A percentile compares a stretch with the other conserved stretches of the same genome.
Conservation (phyloP, 129 eudicot species). For the Sambucus nigra region DNA sequence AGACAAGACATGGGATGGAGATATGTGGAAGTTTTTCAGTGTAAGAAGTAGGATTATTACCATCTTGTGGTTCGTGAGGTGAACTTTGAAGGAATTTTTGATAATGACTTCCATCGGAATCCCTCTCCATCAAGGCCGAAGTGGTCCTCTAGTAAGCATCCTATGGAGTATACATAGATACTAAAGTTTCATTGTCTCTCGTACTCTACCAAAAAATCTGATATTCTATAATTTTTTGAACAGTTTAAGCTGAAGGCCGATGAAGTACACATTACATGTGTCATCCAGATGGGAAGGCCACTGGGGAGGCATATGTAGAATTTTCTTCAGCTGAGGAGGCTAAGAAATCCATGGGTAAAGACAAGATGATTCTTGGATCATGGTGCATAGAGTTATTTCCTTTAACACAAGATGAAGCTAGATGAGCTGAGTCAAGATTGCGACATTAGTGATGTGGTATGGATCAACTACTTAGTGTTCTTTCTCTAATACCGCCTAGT, state of each 20-base stretch:
- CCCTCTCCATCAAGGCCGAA: constrained; percentile 54
- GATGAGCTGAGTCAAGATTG: constrained; percentile 75
- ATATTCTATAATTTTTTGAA: constrained; percentile 54
- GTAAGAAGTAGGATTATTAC: constrained; percentile 90
- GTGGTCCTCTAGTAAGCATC: constrained; percentile 63
- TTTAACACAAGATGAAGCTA: constrained; percentile 76
- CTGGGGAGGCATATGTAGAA: constrained; percentile 95
- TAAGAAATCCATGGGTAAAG: constrained; percentile 78
- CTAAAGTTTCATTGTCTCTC: constrained; percentile 90
- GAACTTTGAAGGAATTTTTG: constrained; percentile 42
- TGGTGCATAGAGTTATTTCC: constrained; percentile 90
- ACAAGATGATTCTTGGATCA: constrained; percentile 66
- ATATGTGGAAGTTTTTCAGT: constrained; percentile 85
- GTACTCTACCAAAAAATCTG: constrained; percentile 53
- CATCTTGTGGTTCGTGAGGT: constrained; percentile 81
- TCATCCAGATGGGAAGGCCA: constrained; percentile 87
- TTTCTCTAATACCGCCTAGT: no score
- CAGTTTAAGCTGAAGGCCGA: constrained; percentile 45
- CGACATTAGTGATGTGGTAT: constrained; percentile 25
- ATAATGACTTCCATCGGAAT: constrained; percentile 31
- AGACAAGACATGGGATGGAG: constrained; percentile 84
- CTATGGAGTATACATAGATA: constrained; percentile 74
- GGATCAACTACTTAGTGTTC: no score
- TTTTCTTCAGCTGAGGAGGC: constrained; percentile 73
- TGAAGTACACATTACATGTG: constrained; percentile 65